phyloP scores from a whole-genome alignment of 306 rosid genomes.

The Cucumis cinereus region DNA sequence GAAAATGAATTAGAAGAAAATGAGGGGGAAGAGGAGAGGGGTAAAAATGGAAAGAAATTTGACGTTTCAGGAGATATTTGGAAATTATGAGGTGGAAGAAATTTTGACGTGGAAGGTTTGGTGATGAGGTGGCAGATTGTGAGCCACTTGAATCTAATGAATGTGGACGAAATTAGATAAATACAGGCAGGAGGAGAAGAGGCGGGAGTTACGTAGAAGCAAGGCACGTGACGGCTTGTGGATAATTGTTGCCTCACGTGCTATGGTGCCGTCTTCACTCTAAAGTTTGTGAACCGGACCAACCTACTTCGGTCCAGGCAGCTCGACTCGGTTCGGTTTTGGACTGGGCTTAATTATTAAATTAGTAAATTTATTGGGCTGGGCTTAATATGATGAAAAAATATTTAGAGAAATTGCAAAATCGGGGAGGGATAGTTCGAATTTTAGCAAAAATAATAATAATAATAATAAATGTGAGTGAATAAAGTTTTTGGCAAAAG shows the following conservation, averaged over 20 bases:
- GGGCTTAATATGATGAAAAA: too few relatives aligned
- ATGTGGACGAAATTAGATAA: slow-evolving; percentile 25
- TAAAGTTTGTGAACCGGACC: too few relatives aligned
- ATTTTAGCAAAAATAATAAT: too few relatives aligned
- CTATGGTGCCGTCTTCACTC: not conserved
- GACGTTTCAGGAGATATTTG: slow-evolving; percentile 11
- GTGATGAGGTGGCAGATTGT: slow-evolving; percentile 53
- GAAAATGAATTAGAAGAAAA: not conserved
- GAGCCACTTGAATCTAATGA: slow-evolving; percentile 29
- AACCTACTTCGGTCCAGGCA: too few relatives aligned
- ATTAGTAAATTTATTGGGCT: too few relatives aligned
- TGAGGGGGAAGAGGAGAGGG: not conserved
- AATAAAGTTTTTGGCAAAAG: too few relatives aligned
- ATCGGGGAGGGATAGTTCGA: too few relatives aligned
- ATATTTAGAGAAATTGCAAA: too few relatives aligned
- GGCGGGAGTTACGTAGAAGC: slow-evolving; percentile 3
- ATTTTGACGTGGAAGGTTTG: slow-evolving; percentile 21
- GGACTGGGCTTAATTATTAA: too few relatives aligned
- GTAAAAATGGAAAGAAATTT: not conserved
- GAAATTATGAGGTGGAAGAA: slow-evolving; percentile 41
- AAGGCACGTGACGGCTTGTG: slow-evolving; percentile 29
- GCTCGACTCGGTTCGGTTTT: too few relatives aligned
- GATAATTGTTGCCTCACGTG: slow-evolving; percentile 20
- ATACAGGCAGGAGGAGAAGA: slow-evolving; percentile 7
- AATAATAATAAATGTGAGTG: too few relatives aligned